These are phyloP conservation scores for Pseudozyma thailandica DNA, from an alignment of 1,284 basidiomycete genomes.

Conservation along the genomic window DNA sequence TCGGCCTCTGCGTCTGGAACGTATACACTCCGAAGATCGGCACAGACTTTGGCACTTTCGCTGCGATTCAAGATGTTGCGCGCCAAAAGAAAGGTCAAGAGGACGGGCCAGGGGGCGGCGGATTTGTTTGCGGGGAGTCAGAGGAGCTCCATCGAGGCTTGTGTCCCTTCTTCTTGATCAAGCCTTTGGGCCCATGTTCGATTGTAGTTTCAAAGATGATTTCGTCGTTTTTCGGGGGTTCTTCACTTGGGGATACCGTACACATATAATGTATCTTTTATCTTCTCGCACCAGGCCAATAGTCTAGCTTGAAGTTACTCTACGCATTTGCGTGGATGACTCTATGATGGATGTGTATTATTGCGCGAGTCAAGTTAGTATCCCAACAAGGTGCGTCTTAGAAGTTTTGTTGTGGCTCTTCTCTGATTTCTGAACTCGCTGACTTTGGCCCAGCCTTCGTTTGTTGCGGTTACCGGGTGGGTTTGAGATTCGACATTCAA, in stretches of 20 bases:
- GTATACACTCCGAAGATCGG: constrained; percentile 24
- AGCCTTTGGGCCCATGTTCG: too few relatives aligned
- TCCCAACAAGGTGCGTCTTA: constrained; percentile 25
- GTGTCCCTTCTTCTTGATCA: too few relatives aligned
- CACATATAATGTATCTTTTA: too few relatives aligned
- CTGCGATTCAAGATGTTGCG: constrained; percentile 43
- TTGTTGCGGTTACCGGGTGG: constrained; percentile 2
- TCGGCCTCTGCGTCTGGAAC: constrained; percentile 1
- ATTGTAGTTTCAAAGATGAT: too few relatives aligned
- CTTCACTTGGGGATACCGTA: too few relatives aligned
- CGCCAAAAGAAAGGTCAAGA: constrained; percentile 26
- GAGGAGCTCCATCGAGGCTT: constrained; percentile 16
- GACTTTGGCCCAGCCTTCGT: constrained; percentile 35
- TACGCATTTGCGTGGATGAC: too few relatives aligned
- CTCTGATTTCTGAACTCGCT: constrained; percentile 33
- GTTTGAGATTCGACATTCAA: background rate
- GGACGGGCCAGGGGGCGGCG: constrained; percentile 5
- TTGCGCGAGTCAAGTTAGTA: constrained; percentile 8
- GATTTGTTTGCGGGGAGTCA: constrained; percentile 11
- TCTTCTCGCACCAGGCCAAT: too few relatives aligned
- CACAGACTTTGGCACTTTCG: constrained; percentile 41
- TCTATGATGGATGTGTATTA: background rate
- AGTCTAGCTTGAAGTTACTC: too few relatives aligned
- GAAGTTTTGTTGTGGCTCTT: constrained; percentile 25
- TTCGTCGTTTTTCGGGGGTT: too few relatives aligned